phyloP scores from a whole-genome alignment of 2,329 filamentous ascomycete genomes.

The Alternaria infectoria region DNA sequence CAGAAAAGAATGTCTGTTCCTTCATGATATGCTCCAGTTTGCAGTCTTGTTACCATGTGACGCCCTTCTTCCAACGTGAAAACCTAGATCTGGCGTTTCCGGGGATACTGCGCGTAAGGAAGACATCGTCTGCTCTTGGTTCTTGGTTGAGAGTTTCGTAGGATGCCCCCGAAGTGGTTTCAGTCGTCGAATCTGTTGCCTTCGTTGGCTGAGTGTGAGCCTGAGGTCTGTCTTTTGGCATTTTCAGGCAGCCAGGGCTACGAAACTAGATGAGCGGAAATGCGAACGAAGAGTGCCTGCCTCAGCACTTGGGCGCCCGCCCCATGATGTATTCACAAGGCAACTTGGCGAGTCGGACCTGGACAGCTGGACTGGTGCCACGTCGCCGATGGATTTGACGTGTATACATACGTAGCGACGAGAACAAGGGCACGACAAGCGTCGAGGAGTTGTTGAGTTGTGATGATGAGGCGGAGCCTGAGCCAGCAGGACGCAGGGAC shows the following conservation, averaged over 20 bases:
- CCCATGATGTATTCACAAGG: slow-evolving; percentile 4
- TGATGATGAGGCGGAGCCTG: slow-evolving; percentile 5
- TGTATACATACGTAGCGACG: background rate
- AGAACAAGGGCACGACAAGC: background rate
- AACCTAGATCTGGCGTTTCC: background rate
- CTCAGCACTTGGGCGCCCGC: background rate
- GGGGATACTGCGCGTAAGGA: background rate
- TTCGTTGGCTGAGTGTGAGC: background rate
- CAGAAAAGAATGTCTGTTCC: background rate
- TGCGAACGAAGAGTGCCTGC: background rate
- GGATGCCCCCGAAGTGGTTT: too few relatives aligned
- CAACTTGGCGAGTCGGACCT: background rate
- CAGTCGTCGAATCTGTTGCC: background rate
- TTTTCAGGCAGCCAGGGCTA: background rate
- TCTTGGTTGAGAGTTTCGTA: too few relatives aligned
- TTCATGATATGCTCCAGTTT: background rate
- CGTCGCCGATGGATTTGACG: background rate
- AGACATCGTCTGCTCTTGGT: background rate
- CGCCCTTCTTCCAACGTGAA: background rate
- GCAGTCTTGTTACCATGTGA: background rate
- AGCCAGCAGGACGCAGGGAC: slow-evolving; percentile 12
- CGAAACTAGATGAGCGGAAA: background rate
- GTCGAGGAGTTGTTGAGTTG: slow-evolving; percentile 1
- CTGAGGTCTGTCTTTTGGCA: background rate
- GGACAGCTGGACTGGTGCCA: background rate